phyloP scores from a whole-genome alignment of 2,329 filamentous ascomycete genomes.

The Ophiostoma sp. region DNA sequence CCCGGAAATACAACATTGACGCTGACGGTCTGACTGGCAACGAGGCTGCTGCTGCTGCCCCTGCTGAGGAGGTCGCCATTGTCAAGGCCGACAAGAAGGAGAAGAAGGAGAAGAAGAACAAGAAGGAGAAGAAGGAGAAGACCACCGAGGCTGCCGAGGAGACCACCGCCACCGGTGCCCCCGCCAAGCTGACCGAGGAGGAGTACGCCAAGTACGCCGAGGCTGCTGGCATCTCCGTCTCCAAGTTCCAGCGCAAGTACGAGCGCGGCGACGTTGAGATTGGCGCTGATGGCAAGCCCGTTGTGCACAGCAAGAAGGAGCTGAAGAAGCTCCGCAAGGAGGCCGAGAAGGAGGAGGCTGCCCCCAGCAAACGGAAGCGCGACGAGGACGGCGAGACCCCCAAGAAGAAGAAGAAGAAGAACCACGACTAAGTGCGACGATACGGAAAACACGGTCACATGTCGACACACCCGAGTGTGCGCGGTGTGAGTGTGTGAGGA shows the following conservation, averaged over 20 bases:
- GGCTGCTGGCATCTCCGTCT: conserved; percentile 62
- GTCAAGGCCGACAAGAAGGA: conserved; percentile 40
- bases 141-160: conserved; percentile 22
- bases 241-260: conserved; percentile 73
- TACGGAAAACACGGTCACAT: neutral
- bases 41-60: conserved; percentile 51
- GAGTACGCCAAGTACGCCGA: conserved; percentile 58
- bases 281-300: conserved; percentile 58
- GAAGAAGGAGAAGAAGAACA: conserved; percentile 28
- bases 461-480: neutral
- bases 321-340: conserved; percentile 35
- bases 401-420: conserved; percentile 48
- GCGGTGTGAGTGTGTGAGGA: neutral
- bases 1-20: conserved; percentile 88
- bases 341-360: conserved; percentile 35
- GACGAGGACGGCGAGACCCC: conserved; percentile 59
- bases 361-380: conserved; percentile 59
- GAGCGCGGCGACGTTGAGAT: conserved; percentile 70
- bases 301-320: conserved; percentile 52
- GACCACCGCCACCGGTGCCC: conserved; percentile 20
- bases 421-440: conserved; percentile 23
- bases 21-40: conserved; percentile 76
- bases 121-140: conserved; percentile 25
- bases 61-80: conserved; percentile 33
- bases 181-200: conserved; percentile 47